Base-by-base conservation (phyloP, 1,139 yeast species). In the Kodamaea sp. region DNA sequence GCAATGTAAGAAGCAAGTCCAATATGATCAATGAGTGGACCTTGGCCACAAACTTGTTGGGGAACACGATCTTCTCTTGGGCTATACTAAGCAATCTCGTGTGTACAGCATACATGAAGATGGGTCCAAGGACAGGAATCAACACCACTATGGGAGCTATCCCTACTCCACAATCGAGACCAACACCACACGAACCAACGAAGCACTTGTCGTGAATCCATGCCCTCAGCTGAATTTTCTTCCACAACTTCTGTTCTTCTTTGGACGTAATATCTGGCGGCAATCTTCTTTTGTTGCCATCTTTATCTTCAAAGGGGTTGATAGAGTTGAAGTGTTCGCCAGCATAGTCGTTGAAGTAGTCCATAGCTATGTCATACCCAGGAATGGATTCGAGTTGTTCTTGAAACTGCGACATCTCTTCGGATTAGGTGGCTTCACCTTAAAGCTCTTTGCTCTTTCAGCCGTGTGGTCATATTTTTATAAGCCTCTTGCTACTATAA, bases 161-260 rank as follows among this genome's bases (percentile, higher is more conserved):
- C 0, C 96, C 97, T 15, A 86, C 48, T 1, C 95, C 90, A 52
- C 87, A 66, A 61, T 84, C 89, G 53, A 85, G 61, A 22, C 92
- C 83, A 51, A 69, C 66, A 0, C 73, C 72, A 46, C 81, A 83
- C 44, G 90, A 83, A 1, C 95, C 95, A 48, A 86, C 67, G 38
- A 80, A 76, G 52, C 95, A 85, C 47, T 76, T 73, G 55, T 90
- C 97, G 51, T 89, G 90, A 7, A 72, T 53, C 96, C 96, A 90
- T 0, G 97, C 96, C 44, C 76, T 71, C 31, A 63, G 70, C 50
- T 83, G 90, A n/a, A 89, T 68, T 26, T 58, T 62, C 51, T 80
- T 83, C 94, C 94, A 89, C 9, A 73, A 61, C 50, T 75, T 73
- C 30, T 73, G 77, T 46, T 88, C 95, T 24, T 70, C 66, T 34